Percentiles rank a stretch among this genome's conserved stretches.
These are phyloP conservation scores for Colletotrichum somersetense DNA, from an alignment of 2,329 filamentous ascomycete genomes.

Conservation along the genomic window DNA sequence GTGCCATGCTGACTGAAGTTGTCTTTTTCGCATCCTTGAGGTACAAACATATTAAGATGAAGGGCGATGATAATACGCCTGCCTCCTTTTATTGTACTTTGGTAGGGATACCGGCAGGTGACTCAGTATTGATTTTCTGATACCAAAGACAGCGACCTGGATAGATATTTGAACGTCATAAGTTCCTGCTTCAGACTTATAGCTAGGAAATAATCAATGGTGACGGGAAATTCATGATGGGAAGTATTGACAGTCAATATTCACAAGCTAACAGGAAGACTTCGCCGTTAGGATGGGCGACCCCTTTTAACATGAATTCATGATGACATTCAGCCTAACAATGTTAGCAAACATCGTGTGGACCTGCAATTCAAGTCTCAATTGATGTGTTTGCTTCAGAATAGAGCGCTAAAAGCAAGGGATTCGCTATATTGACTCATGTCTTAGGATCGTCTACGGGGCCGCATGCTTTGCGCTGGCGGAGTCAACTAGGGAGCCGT, in stretches of 20 bases:
- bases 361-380: slow-evolving; percentile 19
- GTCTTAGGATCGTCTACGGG: slow-evolving; percentile 40
- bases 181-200: neutral
- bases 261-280: rapidly evolving
- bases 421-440: slow-evolving; percentile 23
- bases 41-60: neutral
- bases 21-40: rapidly evolving
- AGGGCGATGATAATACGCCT: neutral
- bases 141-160: rapidly evolving
- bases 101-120: neutral
- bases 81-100: neutral
- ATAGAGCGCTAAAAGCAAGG: slow-evolving; percentile 26
- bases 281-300: neutral
- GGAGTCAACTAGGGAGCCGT: slow-evolving; percentile 48
- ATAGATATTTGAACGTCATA: neutral
- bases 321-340: slow-evolving; percentile 22
- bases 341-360: neutral
- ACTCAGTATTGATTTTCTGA: neutral
- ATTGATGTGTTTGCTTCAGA: slow-evolving; percentile 13
- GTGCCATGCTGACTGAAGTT: neutral
- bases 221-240: rapidly evolving
- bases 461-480: slow-evolving; percentile 29
- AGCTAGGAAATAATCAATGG: neutral
- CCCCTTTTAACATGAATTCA: slow-evolving; percentile 8
- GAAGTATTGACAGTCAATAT: neutral